phyloP scores from a whole-genome alignment of 805 yeast genomes.

The Schizosaccharomyces lindneri region DNA sequence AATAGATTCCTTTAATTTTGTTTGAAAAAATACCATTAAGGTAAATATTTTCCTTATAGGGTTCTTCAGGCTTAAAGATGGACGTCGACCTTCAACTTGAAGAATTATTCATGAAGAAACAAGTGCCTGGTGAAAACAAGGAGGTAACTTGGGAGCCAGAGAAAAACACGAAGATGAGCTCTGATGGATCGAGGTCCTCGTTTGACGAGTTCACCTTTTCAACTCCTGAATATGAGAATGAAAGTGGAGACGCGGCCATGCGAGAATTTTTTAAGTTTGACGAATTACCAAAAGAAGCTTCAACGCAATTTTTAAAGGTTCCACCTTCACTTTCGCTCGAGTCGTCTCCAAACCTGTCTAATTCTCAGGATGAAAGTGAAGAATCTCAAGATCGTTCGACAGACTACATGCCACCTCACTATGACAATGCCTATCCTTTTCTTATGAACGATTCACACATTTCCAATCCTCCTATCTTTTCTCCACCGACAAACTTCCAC shows the following conservation, averaged over 20 bases:
- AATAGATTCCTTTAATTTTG: no score
- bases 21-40: no score
- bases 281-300: background rate
- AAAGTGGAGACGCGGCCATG: background rate
- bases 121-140: background rate
- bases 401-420: background rate
- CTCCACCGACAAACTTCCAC: no score
- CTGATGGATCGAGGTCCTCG: background rate
- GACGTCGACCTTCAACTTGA: background rate
- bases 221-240: background rate
- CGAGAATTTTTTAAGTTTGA: background rate
- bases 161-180: background rate
- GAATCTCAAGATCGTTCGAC: background rate
- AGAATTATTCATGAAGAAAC: background rate
- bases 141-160: background rate
- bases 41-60: no score
- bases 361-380: background rate
- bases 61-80: background rate
- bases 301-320: background rate
- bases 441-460: no score
- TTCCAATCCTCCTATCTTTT: no score
- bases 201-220: background rate
- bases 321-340: background rate
- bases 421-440: no score
- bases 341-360: background rate